Conservation (phyloP, 1,284 basidiomycete genomes). For the Flammula alnicola region DNA sequence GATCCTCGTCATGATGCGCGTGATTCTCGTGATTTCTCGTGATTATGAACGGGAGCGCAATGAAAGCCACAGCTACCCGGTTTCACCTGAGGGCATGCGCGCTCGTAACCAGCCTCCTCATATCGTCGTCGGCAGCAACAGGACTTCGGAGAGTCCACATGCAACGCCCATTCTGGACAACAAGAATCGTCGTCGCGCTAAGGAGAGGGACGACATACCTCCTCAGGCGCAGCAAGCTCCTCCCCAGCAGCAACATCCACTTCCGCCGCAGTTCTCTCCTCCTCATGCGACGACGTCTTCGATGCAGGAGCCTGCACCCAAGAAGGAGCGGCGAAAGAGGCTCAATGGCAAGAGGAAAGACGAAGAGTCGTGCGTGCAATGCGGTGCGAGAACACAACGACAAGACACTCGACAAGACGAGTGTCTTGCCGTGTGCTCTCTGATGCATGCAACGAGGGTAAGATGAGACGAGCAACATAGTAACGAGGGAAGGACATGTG, state of each 20-base stretch:
- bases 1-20: slow-evolving; percentile 47
- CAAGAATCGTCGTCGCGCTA: slow-evolving; percentile 34
- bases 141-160: slow-evolving; percentile 47
- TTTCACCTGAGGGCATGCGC: slow-evolving; percentile 40
- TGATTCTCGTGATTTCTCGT: slow-evolving; percentile 37
- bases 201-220: slow-evolving; percentile 35
- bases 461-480: too few relatives aligned
- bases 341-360: slow-evolving; percentile 40
- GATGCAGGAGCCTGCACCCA: slow-evolving; percentile 36
- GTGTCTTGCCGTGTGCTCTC: too few relatives aligned
- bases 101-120: slow-evolving; percentile 32
- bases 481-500: too few relatives aligned
- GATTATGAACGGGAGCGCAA: slow-evolving; percentile 39
- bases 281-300: slow-evolving; percentile 27
- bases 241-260: slow-evolving; percentile 7
- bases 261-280: slow-evolving; percentile 28
- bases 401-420: too few relatives aligned
- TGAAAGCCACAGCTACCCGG: slow-evolving; percentile 35
- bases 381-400: too few relatives aligned
- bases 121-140: slow-evolving; percentile 34
- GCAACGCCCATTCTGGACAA: slow-evolving; percentile 27
- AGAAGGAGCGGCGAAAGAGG: slow-evolving; percentile 44
- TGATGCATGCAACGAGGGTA: too few relatives aligned
- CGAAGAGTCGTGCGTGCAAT: too few relatives aligned
- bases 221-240: slow-evolving; percentile 11